Percentiles rank a stretch among this genome's conserved stretches.
These are phyloP conservation scores for Tuber borchii DNA, from an alignment of 495 filamentous ascomycete species.

Conservation along the genomic window DNA sequence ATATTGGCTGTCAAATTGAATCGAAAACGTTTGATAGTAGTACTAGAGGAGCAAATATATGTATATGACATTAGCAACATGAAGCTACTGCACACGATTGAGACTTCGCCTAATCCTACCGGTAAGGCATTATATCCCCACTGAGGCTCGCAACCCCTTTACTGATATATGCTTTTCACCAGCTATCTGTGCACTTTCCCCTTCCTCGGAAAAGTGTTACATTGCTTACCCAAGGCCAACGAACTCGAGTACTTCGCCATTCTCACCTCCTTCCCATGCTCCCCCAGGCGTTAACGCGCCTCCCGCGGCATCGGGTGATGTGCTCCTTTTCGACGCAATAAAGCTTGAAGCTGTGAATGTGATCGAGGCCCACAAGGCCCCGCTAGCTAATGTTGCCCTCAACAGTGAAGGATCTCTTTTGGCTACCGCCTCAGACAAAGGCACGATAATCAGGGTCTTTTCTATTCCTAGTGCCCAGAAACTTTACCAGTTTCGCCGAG, in stretches of 20 bases:
- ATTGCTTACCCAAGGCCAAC: constrained; percentile 92
- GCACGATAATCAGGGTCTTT: constrained; percentile 94
- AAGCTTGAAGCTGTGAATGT: constrained; percentile 88
- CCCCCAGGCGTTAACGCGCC: constrained; percentile 69
- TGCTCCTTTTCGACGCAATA: constrained; percentile 80
- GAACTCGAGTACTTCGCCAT: constrained; percentile 53
- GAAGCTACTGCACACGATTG: constrained; percentile 81
- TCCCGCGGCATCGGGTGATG: constrained; percentile 80
- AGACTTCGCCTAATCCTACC: constrained; percentile 84
- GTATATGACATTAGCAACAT: constrained; percentile 98
- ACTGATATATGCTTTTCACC: constrained; percentile 16
- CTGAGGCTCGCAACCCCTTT: not conserved
- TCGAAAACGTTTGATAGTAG: constrained; percentile 83
- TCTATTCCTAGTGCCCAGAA: constrained; percentile 81
- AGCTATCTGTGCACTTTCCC: constrained; percentile 88
- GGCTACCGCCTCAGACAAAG: constrained; percentile 93
- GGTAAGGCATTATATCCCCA: constrained; percentile 47
- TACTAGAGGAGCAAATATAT: constrained; percentile 92
- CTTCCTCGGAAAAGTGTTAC: constrained; percentile 91
- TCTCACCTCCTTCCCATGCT: constrained; percentile 69
- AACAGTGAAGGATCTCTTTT: constrained; percentile 90
- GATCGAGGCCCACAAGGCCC: constrained; percentile 88
- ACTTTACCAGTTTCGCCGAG: constrained; percentile 88
- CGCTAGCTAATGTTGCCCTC: constrained; percentile 77
- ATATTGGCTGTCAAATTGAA: constrained; percentile 90